Conservation (phyloP, 1,284 basidiomycete genomes). For the Austroboletus novae-zelandiae region DNA sequence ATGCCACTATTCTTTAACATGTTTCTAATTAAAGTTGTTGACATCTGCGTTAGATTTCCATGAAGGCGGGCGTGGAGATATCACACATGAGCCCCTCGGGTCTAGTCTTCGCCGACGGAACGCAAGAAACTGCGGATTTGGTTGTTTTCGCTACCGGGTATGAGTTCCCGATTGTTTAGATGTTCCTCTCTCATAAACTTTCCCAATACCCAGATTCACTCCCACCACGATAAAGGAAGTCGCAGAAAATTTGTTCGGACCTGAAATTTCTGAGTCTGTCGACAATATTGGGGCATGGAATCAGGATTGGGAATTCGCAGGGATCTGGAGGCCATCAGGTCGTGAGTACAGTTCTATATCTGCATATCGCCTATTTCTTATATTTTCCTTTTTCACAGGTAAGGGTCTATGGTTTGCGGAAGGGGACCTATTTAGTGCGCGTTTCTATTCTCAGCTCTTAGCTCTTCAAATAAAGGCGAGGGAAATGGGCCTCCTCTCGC, state of each 20-base stretch:
- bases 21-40: background rate
- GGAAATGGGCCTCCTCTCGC: constrained; percentile 6
- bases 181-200: background rate
- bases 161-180: background rate
- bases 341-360: constrained; percentile 1
- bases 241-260: constrained; percentile 7
- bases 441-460: constrained; percentile 10
- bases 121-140: constrained; percentile 24
- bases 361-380: no score
- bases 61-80: constrained; percentile 16
- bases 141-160: constrained; percentile 32
- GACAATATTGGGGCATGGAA: constrained; percentile 15
- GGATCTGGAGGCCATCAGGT: constrained; percentile 14
- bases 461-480: constrained; percentile 12
- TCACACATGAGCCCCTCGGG: constrained; percentile 17
- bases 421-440: constrained; percentile 12
- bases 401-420: constrained; percentile 14
- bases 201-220: constrained; percentile 1
- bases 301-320: constrained; percentile 11
- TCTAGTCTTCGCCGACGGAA: constrained; percentile 26
- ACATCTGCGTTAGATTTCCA: constrained; percentile 4
- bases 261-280: constrained; percentile 6
- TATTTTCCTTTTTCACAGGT: constrained; percentile 1
- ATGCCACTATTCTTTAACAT: background rate
- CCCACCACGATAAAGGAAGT: constrained; percentile 10